A percentile compares a stretch with the other conserved stretches of the same genome.
phyloP scores from a whole-genome alignment of 129 eudicot species.

The Centella asiatica region DNA sequence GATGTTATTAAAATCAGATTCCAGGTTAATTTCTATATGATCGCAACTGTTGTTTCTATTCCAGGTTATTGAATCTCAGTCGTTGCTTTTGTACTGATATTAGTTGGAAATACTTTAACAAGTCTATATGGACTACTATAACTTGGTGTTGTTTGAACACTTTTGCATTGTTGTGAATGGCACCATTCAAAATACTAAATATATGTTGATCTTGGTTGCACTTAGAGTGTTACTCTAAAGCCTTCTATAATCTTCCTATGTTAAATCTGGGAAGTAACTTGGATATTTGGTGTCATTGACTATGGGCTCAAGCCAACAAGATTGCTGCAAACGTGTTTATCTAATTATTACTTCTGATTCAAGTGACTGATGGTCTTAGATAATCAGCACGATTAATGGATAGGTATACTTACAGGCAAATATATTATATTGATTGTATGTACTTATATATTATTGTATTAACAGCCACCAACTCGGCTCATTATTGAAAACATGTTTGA shows the following conservation, averaged over 20 bases:
- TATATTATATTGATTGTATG: too few species aligned
- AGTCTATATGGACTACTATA: background rate
- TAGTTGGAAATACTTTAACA: background rate
- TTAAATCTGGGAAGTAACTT: background rate
- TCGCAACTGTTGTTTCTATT: background rate
- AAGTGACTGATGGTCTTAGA: background rate
- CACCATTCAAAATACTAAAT: background rate
- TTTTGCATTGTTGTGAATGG: background rate
- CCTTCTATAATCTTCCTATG: background rate
- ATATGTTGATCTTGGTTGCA: background rate
- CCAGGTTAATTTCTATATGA: conserved; percentile 38
- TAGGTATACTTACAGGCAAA: background rate
- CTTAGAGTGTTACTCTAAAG: background rate
- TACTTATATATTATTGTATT: background rate
- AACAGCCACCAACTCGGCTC: background rate
- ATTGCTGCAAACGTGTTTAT: background rate
- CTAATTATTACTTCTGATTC: background rate
- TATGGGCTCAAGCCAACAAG: background rate
- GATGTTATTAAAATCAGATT: conserved; percentile 95
- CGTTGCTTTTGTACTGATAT: background rate
- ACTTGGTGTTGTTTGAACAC: too few species aligned
- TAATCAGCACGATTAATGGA: background rate
- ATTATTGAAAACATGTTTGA: too few species aligned
- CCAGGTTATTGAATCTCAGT: background rate
- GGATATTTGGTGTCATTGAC: background rate